Percentiles rank a stretch among this genome's conserved stretches.
These are phyloP conservation scores for Monilinia fructigena DNA, from an alignment of 2,329 filamentous ascomycete species.

Conservation along the genomic window DNA sequence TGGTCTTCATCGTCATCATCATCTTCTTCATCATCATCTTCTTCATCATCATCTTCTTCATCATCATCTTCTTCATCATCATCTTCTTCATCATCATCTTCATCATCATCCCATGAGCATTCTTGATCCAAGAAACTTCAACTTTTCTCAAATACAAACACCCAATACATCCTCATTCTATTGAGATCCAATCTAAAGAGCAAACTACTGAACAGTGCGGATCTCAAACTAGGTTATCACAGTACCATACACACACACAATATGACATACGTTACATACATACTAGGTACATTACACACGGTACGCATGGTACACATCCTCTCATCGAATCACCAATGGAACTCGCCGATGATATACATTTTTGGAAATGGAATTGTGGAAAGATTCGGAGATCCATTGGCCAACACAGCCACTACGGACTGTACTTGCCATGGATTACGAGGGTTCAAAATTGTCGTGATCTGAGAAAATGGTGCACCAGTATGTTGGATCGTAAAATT, in stretches of 20 bases:
- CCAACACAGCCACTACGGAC: background rate
- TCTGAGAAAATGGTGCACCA: background rate
- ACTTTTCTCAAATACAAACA: too few relatives aligned
- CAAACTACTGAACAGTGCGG: constrained; percentile 23
- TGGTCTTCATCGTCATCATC: too few relatives aligned
- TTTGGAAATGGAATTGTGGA: background rate
- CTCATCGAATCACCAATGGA: background rate
- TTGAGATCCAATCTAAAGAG: background rate
- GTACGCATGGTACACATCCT: too few relatives aligned
- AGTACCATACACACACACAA: background rate
- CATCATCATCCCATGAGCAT: too few relatives aligned
- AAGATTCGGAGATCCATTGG: background rate
- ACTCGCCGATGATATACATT: constrained; percentile 5
- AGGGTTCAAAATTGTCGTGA: background rate
- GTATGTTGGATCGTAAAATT: background rate
- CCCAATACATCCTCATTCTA: background rate
- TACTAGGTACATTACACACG: too few relatives aligned
- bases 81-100: too few relatives aligned
- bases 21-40: too few relatives aligned
- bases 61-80: too few relatives aligned
- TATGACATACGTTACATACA: too few relatives aligned
- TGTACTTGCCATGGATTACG: background rate
- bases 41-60: too few relatives aligned
- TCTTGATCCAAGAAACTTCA: too few relatives aligned
- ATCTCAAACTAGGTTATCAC: constrained; percentile 1